These are phyloP conservation scores for Blastobotrys ciferrii DNA, from an alignment of 1,139 yeast genomes.

Conservation along the genomic window DNA sequence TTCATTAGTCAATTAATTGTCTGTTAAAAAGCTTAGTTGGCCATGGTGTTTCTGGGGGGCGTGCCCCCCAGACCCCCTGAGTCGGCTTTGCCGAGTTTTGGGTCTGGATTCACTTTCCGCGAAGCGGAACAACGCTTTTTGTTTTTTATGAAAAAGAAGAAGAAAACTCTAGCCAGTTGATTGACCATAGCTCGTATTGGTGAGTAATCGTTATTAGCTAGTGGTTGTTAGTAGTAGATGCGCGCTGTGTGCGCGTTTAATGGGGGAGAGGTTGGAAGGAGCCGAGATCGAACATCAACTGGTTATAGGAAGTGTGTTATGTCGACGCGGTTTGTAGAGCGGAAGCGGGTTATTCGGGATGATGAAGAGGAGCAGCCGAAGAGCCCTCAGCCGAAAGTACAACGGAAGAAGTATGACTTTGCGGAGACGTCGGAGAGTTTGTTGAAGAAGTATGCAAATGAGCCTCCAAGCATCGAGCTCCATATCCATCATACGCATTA, in stretches of 20 bases:
- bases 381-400: conserved; percentile 7
- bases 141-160: too few species aligned
- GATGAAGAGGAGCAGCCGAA: conserved; percentile 27
- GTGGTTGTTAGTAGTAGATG: too few species aligned
- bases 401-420: conserved; percentile 26
- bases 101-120: too few species aligned
- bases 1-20: too few species aligned
- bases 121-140: too few species aligned
- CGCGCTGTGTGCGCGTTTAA: not conserved
- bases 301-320: not conserved
- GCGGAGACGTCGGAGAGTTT: conserved; percentile 73
- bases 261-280: not conserved
- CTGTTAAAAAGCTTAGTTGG: too few species aligned
- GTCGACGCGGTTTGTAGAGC: conserved; percentile 25
- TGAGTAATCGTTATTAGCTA: too few species aligned
- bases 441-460: conserved; percentile 71
- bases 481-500: conserved; percentile 90
- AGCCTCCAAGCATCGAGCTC: conserved; percentile 79
- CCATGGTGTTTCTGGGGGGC: too few species aligned
- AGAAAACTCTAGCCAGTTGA: too few species aligned
- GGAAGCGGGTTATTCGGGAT: conserved; percentile 33
- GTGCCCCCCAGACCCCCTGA: too few species aligned
- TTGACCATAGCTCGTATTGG: too few species aligned
- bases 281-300: not conserved
- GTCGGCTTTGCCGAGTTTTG: too few species aligned